These are phyloP conservation scores for Chamaecyparis obtusa DNA, from an alignment of 75 land plant species.

Conservation along the genomic window DNA sequence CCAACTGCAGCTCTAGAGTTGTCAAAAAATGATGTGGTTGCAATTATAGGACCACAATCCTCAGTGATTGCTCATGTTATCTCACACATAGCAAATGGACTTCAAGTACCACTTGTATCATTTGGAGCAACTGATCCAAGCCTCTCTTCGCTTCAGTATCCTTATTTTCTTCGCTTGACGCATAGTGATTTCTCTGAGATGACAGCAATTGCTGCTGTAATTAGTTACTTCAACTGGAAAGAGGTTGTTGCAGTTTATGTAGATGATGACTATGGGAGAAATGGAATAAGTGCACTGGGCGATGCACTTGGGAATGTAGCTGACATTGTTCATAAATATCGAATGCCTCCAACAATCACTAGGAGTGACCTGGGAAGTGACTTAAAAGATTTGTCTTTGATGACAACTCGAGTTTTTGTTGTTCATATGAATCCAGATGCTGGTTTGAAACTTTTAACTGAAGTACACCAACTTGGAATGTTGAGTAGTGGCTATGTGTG, in stretches of 20 bases:
- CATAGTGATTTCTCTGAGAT: conserved; percentile 68
- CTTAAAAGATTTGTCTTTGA: conserved; percentile 50
- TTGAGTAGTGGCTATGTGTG: conserved; percentile 65
- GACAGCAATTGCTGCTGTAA: conserved; percentile 56
- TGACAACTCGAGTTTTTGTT: conserved; percentile 77
- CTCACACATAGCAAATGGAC: conserved; percentile 49
- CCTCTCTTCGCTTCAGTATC: conserved; percentile 60
- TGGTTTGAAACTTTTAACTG: conserved; percentile 42
- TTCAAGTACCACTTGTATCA: conserved; percentile 59
- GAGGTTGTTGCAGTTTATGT: conserved; percentile 53
- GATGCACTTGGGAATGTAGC: conserved; percentile 54
- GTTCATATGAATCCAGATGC: conserved; percentile 51
- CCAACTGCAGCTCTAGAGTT: conserved; percentile 51
- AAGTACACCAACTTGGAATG: conserved; percentile 56
- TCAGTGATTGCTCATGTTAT: conserved; percentile 60
- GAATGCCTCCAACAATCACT: conserved; percentile 18
- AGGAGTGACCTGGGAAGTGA: conserved; percentile 34
- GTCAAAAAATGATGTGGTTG: conserved; percentile 56
- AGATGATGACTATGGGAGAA: conserved; percentile 74
- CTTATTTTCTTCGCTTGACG: conserved; percentile 61
- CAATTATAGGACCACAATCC: conserved; percentile 72
- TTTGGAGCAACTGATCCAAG: conserved; percentile 74
- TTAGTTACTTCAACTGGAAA: conserved; percentile 57
- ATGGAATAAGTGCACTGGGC: conserved; percentile 57
- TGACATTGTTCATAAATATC: conserved; percentile 21